A percentile compares a stretch with the other conserved stretches of the same genome.
Evolutionary conservation across 225 moss, liverwort and hornwort genomes (phyloP).

Genomic region (Neckera pumila): DNA sequence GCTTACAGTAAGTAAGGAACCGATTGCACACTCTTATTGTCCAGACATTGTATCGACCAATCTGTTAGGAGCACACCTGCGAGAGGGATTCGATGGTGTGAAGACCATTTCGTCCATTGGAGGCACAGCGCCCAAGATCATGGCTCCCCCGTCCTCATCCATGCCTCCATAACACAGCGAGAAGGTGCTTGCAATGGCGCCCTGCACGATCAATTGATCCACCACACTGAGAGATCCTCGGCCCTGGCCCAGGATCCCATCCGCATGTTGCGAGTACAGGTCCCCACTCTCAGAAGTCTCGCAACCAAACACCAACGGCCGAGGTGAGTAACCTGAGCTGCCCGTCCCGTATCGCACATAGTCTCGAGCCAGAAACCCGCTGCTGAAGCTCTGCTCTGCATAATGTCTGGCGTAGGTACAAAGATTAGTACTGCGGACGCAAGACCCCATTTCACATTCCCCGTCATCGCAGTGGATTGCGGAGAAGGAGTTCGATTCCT

Average conservation of each 20-base stretch:
- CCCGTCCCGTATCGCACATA: constrained; percentile 37
- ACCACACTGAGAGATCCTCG: neutral
- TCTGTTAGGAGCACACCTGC: neutral
- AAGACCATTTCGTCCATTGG: neutral
- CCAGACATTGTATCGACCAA: neutral
- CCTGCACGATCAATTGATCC: neutral
- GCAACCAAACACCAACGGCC: neutral
- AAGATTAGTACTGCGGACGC: constrained; percentile 25
- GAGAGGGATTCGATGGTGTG: neutral
- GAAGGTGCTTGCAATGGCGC: neutral
- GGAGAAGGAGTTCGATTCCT: constrained; percentile 37
- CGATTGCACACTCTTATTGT: neutral
- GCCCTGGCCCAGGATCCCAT: neutral
- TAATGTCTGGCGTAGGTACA: constrained; percentile 54
- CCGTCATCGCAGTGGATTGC: constrained; percentile 35
- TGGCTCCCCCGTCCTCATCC: neutral
- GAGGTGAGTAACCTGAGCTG: neutral
- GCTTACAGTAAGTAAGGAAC: neutral
- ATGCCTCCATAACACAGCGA: neutral
- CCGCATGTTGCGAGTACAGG: neutral
- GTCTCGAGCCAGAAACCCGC: constrained; percentile 52
- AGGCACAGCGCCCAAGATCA: neutral
- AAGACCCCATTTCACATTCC: constrained; percentile 39
- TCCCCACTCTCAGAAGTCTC: neutral
- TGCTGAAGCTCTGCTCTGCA: constrained; percentile 62